A percentile compares a stretch with the other conserved stretches of the same genome.
Evolutionary conservation across 495 filamentous ascomycete genomes (phyloP).

Genomic region (Tuber umbilicatum): DNA sequence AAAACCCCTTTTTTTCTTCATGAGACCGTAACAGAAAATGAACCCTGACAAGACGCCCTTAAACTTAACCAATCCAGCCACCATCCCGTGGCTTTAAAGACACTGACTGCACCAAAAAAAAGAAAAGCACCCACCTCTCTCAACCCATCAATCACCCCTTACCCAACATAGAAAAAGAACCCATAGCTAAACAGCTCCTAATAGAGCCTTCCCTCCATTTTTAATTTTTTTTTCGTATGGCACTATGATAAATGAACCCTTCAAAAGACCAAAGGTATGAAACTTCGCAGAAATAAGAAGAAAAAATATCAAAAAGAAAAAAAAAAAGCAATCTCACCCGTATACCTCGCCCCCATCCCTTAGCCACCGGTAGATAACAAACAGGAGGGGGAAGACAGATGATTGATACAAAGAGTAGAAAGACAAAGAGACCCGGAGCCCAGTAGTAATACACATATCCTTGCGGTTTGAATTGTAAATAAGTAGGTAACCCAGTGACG

Average conservation of each 20-base stretch:
- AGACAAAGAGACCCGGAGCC: background rate
- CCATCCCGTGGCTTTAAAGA: background rate
- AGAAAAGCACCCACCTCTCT: slow-evolving; percentile 13
- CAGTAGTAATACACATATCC: slow-evolving; percentile 2
- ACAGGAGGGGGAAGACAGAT: background rate
- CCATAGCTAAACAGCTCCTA: background rate
- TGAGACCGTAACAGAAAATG: background rate
- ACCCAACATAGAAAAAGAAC: slow-evolving; percentile 19
- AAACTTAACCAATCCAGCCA: slow-evolving; percentile 6
- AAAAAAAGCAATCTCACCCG: background rate
- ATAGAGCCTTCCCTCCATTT: too few species aligned
- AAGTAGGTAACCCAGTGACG: too few species aligned
- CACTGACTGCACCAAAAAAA: slow-evolving; percentile 5
- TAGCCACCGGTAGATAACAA: background rate
- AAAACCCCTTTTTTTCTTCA: background rate
- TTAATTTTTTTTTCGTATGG: too few species aligned
- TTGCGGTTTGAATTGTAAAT: background rate
- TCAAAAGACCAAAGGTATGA: background rate
- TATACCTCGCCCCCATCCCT: background rate
- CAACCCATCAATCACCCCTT: slow-evolving; percentile 19
- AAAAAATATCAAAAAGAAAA: background rate
- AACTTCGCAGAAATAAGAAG: background rate
- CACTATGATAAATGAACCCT: background rate
- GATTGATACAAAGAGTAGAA: slow-evolving; percentile 1
- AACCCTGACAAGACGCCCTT: slow-evolving; percentile 9